Base-by-base conservation (phyloP, 176 grass and related monocot species). In the Bolboschoenus planiculmis region DNA sequence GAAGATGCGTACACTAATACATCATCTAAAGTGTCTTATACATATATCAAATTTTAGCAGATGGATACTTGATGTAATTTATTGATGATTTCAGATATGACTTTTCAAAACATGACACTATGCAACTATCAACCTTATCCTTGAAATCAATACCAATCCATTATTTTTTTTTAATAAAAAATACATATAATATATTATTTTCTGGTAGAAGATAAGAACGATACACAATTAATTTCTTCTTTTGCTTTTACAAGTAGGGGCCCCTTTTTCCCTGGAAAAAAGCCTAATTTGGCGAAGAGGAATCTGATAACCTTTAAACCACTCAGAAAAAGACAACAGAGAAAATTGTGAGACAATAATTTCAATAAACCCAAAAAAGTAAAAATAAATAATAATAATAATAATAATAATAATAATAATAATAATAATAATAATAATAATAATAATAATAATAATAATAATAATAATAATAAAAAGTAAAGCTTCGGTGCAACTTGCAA, bases 201-300 rank as follows among this genome's bases (percentile, higher is more conserved):
- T 7, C 8, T 64, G 16, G 78, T 4, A 59, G 57, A 63, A 81
- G 79, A 81, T 81, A 81, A 81, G 79, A 81, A 62, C 79, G 59
- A 64, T 30, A 30, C 35, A 58, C 35, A 58, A 81, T 81, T 64
- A 61, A 81, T 81, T 82, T 82, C 56, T 47, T 65, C 79, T 50
- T 82, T 64, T 80, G 54, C 79, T 82, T 59, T 82, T 82, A 82
- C 79, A 65, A 29, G 79, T 20, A 62, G 56, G 78, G 55, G 56
- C 37, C 36, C 23, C 13, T 1, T 64, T 42, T 37, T 7, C 34
- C 51, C 7, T 3, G n/a, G 48, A 58, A 75, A 24, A 74, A 75
- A 50, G 24, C 71, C 71, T 75, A 50, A 75, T 75, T 76, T 76
- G 44, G 43, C 72, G 72, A 76, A 76, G 44, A 76, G 44, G 72